Conservation (phyloP, 768 basidiomycete genomes). For the Pilatotrama ljubarskyi region DNA sequence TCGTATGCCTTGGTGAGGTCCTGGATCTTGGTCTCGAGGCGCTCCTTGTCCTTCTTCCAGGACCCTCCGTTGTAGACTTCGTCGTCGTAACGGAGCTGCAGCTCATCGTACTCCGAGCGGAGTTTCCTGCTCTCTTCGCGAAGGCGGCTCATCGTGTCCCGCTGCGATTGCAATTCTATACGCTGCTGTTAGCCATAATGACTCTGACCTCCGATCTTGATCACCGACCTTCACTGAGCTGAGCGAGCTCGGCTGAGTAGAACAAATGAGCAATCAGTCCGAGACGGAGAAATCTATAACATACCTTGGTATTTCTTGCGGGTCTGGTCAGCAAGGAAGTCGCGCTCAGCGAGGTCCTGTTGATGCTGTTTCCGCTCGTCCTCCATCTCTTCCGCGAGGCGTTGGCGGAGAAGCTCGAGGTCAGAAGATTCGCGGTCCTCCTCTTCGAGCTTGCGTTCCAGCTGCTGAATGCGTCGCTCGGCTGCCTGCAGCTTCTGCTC, state of each 20-base stretch:
- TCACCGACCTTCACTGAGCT: conserved; percentile 70
- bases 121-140: conserved; percentile 81
- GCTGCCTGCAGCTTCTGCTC: conserved; percentile 50
- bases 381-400: conserved; percentile 74
- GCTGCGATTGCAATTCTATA: conserved; percentile 74
- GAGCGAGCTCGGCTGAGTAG: conserved; percentile 66
- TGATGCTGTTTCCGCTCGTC: conserved; percentile 77
- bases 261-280: conserved; percentile 12
- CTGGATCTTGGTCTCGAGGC: conserved; percentile 77
- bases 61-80: conserved; percentile 75
- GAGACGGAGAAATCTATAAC: background rate
- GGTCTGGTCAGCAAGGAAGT: conserved; percentile 77
- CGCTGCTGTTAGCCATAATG: background rate
- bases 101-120: conserved; percentile 72
- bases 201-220: background rate
- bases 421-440: conserved; percentile 69
- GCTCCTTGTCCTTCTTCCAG: conserved; percentile 89
- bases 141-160: conserved; percentile 71
- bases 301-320: conserved; percentile 85
- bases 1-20: conserved; percentile 79
- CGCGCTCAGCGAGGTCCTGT: conserved; percentile 77
- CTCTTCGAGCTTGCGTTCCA: conserved; percentile 64
- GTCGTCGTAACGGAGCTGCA: conserved; percentile 74
- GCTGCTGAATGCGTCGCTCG: conserved; percentile 55
- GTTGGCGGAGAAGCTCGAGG: conserved; percentile 60